phyloP scores from a whole-genome alignment of 78 protist genomes.

The Acrasis kona region DNA sequence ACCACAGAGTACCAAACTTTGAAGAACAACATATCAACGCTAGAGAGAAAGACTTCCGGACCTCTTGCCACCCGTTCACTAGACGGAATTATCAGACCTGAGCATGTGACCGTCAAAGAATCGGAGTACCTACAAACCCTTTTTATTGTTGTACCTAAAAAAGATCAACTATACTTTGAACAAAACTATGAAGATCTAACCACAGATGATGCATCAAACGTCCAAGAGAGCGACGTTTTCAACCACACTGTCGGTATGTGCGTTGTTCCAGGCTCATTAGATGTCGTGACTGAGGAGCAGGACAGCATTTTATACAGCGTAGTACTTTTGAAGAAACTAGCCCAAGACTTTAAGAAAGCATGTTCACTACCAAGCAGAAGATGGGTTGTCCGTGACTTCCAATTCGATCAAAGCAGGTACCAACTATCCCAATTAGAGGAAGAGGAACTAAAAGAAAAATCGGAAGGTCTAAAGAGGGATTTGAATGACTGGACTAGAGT shows the following conservation, averaged over 20 bases:
- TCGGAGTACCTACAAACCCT: neutral
- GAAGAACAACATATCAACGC: neutral
- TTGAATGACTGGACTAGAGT: conserved; percentile 69
- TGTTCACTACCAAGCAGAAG: neutral
- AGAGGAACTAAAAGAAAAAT: neutral
- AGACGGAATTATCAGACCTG: neutral
- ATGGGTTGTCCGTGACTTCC: neutral
- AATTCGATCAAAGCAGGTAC: neutral
- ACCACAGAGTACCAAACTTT: neutral
- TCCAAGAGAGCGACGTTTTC: too few species aligned
- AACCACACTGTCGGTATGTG: too few species aligned
- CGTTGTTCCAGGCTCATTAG: too few species aligned
- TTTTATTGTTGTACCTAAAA: neutral
- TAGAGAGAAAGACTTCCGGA: neutral
- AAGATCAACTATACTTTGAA: neutral
- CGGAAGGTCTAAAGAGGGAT: conserved; percentile 37
- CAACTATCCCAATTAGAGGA: neutral
- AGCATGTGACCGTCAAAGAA: neutral
- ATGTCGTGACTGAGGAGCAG: too few species aligned
- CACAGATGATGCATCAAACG: too few species aligned
- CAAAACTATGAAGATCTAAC: neutral
- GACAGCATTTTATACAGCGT: neutral
- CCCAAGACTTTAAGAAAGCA: neutral
- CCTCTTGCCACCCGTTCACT: neutral
- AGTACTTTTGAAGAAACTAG: neutral